Percentiles rank a stretch among this genome's conserved stretches.
Evolutionary conservation across 371 early-diverging fungal genomes (phyloP).

Genomic region (Syncephalis fuscata): DNA sequence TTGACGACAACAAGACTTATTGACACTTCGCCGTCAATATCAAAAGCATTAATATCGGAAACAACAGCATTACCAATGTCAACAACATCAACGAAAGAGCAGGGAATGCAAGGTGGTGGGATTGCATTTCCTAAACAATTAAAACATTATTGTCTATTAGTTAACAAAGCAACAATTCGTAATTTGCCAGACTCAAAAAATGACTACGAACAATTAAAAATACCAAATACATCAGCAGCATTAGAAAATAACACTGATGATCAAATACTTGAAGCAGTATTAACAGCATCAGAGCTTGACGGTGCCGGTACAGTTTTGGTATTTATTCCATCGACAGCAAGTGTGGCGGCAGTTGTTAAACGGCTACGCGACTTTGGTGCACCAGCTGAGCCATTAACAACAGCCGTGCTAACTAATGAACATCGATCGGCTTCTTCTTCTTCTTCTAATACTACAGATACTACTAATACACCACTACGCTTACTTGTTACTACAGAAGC

Average conservation of each 20-base stretch:
- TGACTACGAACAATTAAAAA: neutral
- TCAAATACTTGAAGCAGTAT: slow-evolving; percentile 37
- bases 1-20: slow-evolving; percentile 30
- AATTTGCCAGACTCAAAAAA: slow-evolving; percentile 15
- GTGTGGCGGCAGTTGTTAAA: slow-evolving; percentile 10
- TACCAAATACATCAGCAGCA: neutral
- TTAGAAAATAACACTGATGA: slow-evolving; percentile 9
- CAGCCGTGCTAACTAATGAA: neutral
- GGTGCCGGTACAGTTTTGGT: slow-evolving; percentile 31
- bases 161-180: slow-evolving; percentile 25
- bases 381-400: slow-evolving; percentile 4
- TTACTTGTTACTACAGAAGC: slow-evolving; percentile 30
- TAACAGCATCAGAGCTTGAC: slow-evolving; percentile 26
- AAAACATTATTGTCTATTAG: slow-evolving; percentile 35
- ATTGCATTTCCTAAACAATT: slow-evolving; percentile 15
- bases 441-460: neutral
- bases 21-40: no score
- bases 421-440: neutral
- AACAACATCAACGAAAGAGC: no score
- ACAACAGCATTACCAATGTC: no score
- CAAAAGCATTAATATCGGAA: no score
- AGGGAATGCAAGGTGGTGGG: no score
- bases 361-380: slow-evolving; percentile 15
- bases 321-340: slow-evolving; percentile 31
- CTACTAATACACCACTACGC: neutral